A percentile compares a stretch with the other conserved stretches of the same genome.
These are phyloP conservation scores for Neolentinus lepideus DNA, from an alignment of 1,284 basidiomycete genomes.

Conservation along the genomic window DNA sequence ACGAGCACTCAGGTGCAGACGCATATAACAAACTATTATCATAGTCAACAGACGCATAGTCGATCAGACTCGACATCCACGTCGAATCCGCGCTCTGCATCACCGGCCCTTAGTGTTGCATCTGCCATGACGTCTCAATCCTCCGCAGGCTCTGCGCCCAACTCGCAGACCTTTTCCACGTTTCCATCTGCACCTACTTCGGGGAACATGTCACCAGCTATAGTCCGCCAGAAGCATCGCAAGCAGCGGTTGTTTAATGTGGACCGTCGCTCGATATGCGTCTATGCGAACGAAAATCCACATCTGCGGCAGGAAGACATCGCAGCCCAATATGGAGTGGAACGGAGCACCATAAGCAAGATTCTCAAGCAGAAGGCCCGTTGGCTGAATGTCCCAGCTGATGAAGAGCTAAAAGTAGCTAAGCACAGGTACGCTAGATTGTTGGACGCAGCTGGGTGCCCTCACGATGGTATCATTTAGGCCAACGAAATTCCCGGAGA, in stretches of 20 bases:
- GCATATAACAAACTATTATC: neutral
- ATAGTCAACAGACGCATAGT: slow-evolving; percentile 20
- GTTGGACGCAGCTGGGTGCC: slow-evolving; percentile 8
- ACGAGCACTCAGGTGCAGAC: slow-evolving; percentile 12
- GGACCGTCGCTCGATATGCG: slow-evolving; percentile 75
- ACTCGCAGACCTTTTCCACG: slow-evolving; percentile 23
- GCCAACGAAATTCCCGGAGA: slow-evolving; percentile 70
- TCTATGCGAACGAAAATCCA: slow-evolving; percentile 56
- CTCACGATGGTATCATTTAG: slow-evolving; percentile 25
- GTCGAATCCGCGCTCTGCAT: slow-evolving; percentile 45
- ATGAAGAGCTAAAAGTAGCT: slow-evolving; percentile 47
- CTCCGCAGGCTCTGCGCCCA: slow-evolving; percentile 21
- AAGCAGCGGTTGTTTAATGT: slow-evolving; percentile 69
- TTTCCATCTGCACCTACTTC: slow-evolving; percentile 8
- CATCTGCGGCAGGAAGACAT: slow-evolving; percentile 77
- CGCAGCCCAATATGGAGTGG: slow-evolving; percentile 68
- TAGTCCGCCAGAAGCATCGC: slow-evolving; percentile 40
- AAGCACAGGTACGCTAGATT: slow-evolving; percentile 51
- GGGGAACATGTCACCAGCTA: slow-evolving; percentile 7
- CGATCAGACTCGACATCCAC: slow-evolving; percentile 31
- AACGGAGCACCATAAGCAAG: slow-evolving; percentile 91
- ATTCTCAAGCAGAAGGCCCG: slow-evolving; percentile 80
- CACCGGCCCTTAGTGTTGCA: slow-evolving; percentile 51
- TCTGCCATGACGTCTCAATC: slow-evolving; percentile 47
- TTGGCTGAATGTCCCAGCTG: slow-evolving; percentile 67